phyloP scores from a whole-genome alignment of 1,284 basidiomycete genomes.

The Ustilago loliicola region DNA sequence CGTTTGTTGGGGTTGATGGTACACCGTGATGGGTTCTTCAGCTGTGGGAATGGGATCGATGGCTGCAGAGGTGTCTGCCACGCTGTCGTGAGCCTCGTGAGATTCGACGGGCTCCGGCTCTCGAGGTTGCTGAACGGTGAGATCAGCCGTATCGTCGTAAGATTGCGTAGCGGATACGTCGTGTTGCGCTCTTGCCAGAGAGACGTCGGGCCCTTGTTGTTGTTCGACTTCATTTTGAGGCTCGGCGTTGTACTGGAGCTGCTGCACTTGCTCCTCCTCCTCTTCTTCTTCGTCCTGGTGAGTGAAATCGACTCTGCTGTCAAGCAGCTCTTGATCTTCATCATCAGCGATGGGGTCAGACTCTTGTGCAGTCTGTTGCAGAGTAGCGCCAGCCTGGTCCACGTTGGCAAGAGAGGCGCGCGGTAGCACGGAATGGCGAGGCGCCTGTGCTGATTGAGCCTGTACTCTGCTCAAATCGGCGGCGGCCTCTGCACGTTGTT shows the following conservation, averaged over 20 bases:
- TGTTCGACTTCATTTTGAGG: constrained; percentile 2
- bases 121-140: constrained; percentile 29
- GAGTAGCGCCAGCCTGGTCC: background rate
- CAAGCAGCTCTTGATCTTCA: constrained; percentile 17
- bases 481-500: constrained; percentile 23
- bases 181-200: constrained; percentile 8
- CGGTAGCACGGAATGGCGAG: constrained; percentile 17
- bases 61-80: constrained; percentile 39
- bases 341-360: constrained; percentile 8
- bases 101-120: constrained; percentile 7
- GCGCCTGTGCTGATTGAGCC: constrained; percentile 10
- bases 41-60: constrained; percentile 14
- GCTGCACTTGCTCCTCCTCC: constrained; percentile 19
- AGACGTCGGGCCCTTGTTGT: constrained; percentile 2
- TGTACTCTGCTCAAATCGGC: constrained; percentile 21
- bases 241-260: constrained; percentile 8
- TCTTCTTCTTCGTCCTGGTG: constrained; percentile 17
- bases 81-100: background rate
- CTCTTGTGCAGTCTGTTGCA: constrained; percentile 1
- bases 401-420: constrained; percentile 19
- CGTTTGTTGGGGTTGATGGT: constrained; percentile 7
- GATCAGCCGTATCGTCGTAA: constrained; percentile 17
- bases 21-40: background rate
- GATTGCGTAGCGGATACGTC: constrained; percentile 18
- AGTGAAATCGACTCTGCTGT: constrained; percentile 22